These are phyloP conservation scores for Macrocybe gigantea DNA, from an alignment of 768 basidiomycete species.

Conservation along the genomic window DNA sequence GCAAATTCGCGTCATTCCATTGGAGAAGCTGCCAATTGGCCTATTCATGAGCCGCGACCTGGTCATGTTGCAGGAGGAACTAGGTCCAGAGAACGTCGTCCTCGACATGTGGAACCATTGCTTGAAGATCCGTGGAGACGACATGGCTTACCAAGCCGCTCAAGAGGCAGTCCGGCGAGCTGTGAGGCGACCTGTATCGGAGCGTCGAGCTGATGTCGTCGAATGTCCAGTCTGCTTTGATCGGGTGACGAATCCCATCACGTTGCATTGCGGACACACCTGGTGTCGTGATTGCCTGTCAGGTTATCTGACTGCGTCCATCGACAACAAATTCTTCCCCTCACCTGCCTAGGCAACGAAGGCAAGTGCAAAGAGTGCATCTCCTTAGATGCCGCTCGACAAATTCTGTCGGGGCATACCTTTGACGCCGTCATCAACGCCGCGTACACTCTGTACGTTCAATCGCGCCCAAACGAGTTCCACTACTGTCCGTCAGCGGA, in stretches of 20 bases:
- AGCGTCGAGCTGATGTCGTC: constrained; percentile 11
- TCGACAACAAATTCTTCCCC: constrained; percentile 60
- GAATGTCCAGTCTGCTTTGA: constrained; percentile 71
- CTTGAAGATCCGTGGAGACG: constrained; percentile 54
- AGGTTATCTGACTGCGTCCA: constrained; percentile 51
- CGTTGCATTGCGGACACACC: constrained; percentile 56
- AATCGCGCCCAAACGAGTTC: constrained; percentile 54
- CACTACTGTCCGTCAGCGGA: constrained; percentile 77
- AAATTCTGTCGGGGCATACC: constrained; percentile 43
- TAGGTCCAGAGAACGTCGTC: constrained; percentile 54
- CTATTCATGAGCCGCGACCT: constrained; percentile 44
- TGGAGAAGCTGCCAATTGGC: constrained; percentile 40
- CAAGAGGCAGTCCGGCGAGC: constrained; percentile 31
- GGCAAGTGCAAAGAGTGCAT: constrained; percentile 54
- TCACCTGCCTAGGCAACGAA: constrained; percentile 65
- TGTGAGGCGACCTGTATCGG: constrained; percentile 17
- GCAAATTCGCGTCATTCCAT: constrained; percentile 35
- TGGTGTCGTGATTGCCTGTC: constrained; percentile 64
- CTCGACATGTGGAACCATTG: constrained; percentile 37
- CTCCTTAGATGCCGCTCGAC: constrained; percentile 43
- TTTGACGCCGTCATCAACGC: constrained; percentile 53
- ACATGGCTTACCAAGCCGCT: constrained; percentile 35
- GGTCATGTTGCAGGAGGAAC: constrained; percentile 32
- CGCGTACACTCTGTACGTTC: constrained; percentile 56
- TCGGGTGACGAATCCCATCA: constrained; percentile 43